A percentile compares a stretch with the other conserved stretches of the same genome.
phyloP scores from a whole-genome alignment of 1,284 basidiomycete genomes.

The Porodaedalea pini region DNA sequence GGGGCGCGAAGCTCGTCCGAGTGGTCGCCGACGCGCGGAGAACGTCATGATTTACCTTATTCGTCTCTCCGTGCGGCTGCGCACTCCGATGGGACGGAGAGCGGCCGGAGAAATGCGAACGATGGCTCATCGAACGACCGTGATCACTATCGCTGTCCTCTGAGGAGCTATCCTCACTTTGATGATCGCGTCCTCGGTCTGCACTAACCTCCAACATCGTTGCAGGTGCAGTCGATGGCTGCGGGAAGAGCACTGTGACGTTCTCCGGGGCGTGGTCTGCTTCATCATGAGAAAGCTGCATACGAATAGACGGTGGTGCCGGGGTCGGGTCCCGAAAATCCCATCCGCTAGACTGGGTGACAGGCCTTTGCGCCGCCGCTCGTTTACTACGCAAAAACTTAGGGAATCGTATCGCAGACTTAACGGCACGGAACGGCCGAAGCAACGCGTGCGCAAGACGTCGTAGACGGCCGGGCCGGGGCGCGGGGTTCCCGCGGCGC shows the following conservation, averaged over 20 bases:
- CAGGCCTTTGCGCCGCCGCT: not conserved
- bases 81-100: conserved; percentile 2
- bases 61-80: not conserved
- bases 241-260: not conserved
- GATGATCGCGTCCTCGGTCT: not conserved
- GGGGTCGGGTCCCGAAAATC: conserved; percentile 9
- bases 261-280: not conserved
- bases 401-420: not conserved
- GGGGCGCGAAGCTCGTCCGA: not conserved
- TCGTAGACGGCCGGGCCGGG: not conserved
- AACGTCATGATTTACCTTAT: not conserved
- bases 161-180: not conserved
- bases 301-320: not conserved
- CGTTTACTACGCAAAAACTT: not conserved
- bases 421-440: not conserved
- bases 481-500: not conserved
- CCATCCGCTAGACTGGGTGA: conserved; percentile 1
- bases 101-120: not conserved
- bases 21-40: not conserved
- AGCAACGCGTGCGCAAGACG: not conserved
- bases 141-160: not conserved
- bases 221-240: not conserved
- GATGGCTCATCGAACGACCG: not conserved
- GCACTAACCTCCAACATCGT: not conserved
- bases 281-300: not conserved